Percentiles rank a stretch among this genome's conserved stretches.
phyloP scores from a whole-genome alignment of 116 monocot species.

The Dioscorea cayenensis region DNA sequence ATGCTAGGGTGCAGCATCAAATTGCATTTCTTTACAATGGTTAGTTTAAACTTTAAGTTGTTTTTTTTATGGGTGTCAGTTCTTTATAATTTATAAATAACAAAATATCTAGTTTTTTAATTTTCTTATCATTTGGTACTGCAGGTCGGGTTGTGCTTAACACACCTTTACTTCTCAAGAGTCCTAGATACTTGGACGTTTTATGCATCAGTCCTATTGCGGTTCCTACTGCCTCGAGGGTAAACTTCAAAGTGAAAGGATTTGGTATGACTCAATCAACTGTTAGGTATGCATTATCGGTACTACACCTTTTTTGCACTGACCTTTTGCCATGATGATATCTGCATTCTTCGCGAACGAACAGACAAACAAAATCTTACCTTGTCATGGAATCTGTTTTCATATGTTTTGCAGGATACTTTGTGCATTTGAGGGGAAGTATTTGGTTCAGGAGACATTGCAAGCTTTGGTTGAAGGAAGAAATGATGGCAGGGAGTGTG shows the following conservation, averaged over 20 bases:
- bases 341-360: too few relatives aligned
- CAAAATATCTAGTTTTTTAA: not conserved
- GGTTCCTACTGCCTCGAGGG: conserved; percentile 44
- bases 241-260: conserved; percentile 64
- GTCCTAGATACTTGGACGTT: conserved; percentile 28
- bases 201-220: conserved; percentile 59
- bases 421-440: conserved; percentile 84
- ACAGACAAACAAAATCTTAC: too few relatives aligned
- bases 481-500: not conserved
- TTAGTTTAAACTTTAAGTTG: conserved; percentile 8
- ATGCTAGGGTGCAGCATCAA: conserved; percentile 50
- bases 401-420: conserved; percentile 47
- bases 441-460: conserved; percentile 51
- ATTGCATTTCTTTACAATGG: conserved; percentile 72
- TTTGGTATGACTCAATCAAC: conserved; percentile 41
- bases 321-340: not conserved
- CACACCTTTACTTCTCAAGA: conserved; percentile 25
- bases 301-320: not conserved
- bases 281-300: conserved; percentile 33
- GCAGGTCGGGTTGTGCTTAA: conserved; percentile 62
- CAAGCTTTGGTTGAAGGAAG: conserved; percentile 19
- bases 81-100: not conserved
- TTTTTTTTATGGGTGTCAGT: not conserved
- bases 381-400: not conserved
- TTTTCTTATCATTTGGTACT: conserved; percentile 8